Percentiles rank a stretch among this genome's conserved stretches.
These are phyloP conservation scores for Phlyctochytrium bullatum DNA, from an alignment of 192 early-diverging fungal genomes.

Conservation along the genomic window DNA sequence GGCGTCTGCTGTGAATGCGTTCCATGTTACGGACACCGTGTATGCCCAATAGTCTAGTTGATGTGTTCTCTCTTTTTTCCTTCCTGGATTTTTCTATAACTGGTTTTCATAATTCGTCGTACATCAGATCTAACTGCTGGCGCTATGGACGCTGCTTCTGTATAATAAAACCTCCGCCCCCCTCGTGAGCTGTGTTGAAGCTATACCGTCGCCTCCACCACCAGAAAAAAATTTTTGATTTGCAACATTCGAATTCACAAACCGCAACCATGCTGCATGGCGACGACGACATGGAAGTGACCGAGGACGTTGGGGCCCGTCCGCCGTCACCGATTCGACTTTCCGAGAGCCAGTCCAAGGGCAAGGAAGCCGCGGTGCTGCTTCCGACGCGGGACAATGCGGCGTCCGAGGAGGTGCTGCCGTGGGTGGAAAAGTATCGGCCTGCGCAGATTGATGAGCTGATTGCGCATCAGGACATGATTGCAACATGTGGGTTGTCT, in stretches of 20 bases:
- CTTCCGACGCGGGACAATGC: constrained; percentile 16
- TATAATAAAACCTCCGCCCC: no score
- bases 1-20: constrained; percentile 7
- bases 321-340: constrained; percentile 14
- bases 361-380: constrained; percentile 22
- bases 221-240: no score
- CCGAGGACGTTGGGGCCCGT: not conserved
- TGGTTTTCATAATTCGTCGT: no score
- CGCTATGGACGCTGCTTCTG: no score
- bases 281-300: constrained; percentile 16
- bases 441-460: constrained; percentile 85
- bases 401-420: constrained; percentile 25
- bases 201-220: no score
- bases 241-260: no score
- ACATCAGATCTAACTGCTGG: no score
- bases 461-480: constrained; percentile 91
- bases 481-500: constrained; percentile 74
- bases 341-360: constrained; percentile 11
- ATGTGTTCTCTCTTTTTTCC: no score
- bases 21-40: constrained; percentile 8
- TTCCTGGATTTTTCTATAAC: no score
- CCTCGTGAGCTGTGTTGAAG: no score
- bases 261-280: constrained; percentile 28
- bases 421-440: constrained; percentile 92
- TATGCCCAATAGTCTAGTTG: not conserved